Conservation (phyloP, 2,329 filamentous ascomycete species). For the Aspergillus persii region DNA sequence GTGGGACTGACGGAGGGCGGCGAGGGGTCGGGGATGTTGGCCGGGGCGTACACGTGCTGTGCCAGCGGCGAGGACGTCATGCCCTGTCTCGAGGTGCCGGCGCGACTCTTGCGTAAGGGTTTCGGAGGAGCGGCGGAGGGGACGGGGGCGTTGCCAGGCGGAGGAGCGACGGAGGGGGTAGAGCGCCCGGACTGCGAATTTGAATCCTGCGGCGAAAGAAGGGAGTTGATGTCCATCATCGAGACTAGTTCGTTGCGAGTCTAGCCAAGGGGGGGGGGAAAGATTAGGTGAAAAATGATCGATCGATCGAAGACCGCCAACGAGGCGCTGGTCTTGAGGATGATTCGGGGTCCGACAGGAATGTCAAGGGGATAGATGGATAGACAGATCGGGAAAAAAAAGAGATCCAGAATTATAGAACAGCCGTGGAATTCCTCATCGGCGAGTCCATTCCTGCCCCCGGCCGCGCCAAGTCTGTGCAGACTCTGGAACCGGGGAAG, state of each 20-base stretch:
- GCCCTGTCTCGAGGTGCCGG: constrained; percentile 30
- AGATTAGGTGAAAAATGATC: constrained; percentile 14
- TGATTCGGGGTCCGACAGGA: neutral
- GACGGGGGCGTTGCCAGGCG: constrained; percentile 28
- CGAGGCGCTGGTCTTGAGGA: constrained; percentile 12
- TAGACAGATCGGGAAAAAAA: constrained; percentile 6
- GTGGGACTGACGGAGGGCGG: constrained; percentile 35
- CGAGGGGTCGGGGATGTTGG: constrained; percentile 38
- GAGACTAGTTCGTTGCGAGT: constrained; percentile 3
- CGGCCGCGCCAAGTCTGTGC: constrained; percentile 23
- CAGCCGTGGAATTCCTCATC: constrained; percentile 29
- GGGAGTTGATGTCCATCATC: constrained; percentile 48
- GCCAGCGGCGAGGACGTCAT: constrained; percentile 44
- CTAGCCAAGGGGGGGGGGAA: constrained; percentile 15
- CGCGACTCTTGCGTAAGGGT: constrained; percentile 35
- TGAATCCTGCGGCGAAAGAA: constrained; percentile 45
- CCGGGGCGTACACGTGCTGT: constrained; percentile 41
- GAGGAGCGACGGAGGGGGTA: constrained; percentile 26
- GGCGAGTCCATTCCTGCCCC: constrained; percentile 38
- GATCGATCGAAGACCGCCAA: constrained; percentile 15
- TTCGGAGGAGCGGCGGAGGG: constrained; percentile 35
- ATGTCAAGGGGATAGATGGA: constrained; percentile 3
- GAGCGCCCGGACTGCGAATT: constrained; percentile 38
- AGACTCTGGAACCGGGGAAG: constrained; percentile 14
- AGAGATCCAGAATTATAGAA: constrained; percentile 23